Base-by-base conservation (phyloP, 306 rosid genomes). In the Fragaria ananassa region DNA sequence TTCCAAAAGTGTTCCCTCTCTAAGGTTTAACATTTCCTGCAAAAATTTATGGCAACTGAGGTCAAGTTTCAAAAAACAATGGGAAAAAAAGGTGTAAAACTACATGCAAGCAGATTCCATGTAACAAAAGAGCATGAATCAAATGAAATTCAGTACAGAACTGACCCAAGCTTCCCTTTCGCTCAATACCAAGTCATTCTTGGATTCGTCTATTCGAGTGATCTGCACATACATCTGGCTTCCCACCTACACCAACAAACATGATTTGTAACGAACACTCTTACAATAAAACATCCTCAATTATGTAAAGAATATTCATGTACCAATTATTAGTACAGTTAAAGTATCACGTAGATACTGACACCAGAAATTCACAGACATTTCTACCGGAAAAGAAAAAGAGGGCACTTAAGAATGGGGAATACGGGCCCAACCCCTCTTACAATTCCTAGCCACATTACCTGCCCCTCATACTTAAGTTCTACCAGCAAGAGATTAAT, bases 111-210 rank as follows among this genome's bases (percentile, higher is more conserved):
- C 5, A 21, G 47, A 60, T 18, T 25, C 35, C 25, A 79, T 31
- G 69, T 50, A 73, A 62, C 34, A 72, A 50, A 71, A 18, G 72
- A 35, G 58, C 65, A 74, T 68, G 60, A 81, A 49, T 45, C 62
- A 29, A 60, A 69, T 58, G 67, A 77, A 84, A 49, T 8, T 10
- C 14, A 46, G 46, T 72, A 53, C 51, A 64, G 79, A 88, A 87
- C 97, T 81, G 51, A 95, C 99, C 99, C 97, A 95, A 56, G 99
- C 97, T 79, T 82, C 86, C 84, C 82, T 91, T 82, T 92, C 96
- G 74, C 97, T 91, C 73, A 92, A 88, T 81, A 92, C 80, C 72
- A 95, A 80, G 81, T 82, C 90, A 80, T 95, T 92, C 78, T 84
- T 95, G 78, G 79, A 69, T 88, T 95, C 97, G 54, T 91, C 95